Base-by-base conservation (phyloP, 495 filamentous ascomycete species). In the Xanthoparmelia taractica region DNA sequence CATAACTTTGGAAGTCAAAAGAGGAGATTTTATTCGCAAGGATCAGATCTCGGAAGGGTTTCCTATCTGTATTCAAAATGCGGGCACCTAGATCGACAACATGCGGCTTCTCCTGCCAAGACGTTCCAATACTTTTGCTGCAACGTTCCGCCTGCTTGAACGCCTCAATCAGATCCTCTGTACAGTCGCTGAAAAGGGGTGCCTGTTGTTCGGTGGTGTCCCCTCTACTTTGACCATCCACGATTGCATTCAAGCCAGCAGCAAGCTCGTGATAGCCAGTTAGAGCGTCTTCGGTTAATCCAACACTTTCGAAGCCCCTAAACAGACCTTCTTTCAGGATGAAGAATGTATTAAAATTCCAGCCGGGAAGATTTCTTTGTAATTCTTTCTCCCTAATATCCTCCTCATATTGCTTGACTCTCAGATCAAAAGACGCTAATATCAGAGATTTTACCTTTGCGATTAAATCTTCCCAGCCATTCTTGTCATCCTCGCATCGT, bases 301-400 rank as follows among this genome's bases (percentile, higher is more conserved):
- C 95, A 17, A 97, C 92, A 73, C 89, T 97, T 73, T 98, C 94
- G 71, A 98, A 96, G 0, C 92, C 95, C 62, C 88, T 81, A 7
- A 92, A 92, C 48, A 98, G 79, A 7, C 94, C 94, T 71, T 98
- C 94, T 69, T 98, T 98, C 20, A 97, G 79, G 27, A 98, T 89
- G 70, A 98, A 98, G 71, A 97, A 98, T 1, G 95, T 97, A 73
- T 93, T 97, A 71, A 97, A 98, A 70, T 98, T 98, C 94, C 95
- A 98, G 0, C 94, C 94, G 5, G 95, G 94, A 29, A 98, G 75
- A 48, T 79, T 83, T 48, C 93, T 85, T 76, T 97, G 92, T 6
- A 87, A 83, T 68, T 97, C 94, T 69, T 89, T 91, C 71, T 96
- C 95, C 67, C 87, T 86, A 68, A 98, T 95, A 73, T 98, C 95